phyloP scores from a whole-genome alignment of 148 eudicot genomes.

The Camellia sinensis region DNA sequence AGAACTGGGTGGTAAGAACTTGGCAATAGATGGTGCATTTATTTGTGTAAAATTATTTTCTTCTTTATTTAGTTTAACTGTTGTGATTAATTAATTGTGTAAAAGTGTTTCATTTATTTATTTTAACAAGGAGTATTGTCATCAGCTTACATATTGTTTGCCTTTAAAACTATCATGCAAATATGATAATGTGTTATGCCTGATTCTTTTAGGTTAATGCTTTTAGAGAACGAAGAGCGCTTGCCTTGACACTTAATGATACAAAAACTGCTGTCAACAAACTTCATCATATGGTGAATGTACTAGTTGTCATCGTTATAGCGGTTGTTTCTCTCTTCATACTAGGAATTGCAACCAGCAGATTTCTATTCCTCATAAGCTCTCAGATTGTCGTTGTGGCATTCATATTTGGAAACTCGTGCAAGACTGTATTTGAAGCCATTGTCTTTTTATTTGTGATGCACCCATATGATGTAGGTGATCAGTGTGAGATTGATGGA shows the following conservation, averaged over 20 bases:
- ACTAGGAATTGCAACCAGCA: conserved; percentile 51
- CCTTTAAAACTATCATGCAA: too few relatives aligned
- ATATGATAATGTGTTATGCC: too few relatives aligned
- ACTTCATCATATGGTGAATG: conserved; percentile 61
- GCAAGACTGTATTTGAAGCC: conserved; percentile 65
- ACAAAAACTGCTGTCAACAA: conserved; percentile 72
- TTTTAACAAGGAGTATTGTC: too few relatives aligned
- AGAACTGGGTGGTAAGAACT: too few relatives aligned
- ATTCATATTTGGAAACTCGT: conserved; percentile 59
- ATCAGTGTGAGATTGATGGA: conserved; percentile 58
- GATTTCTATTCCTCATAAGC: conserved; percentile 42
- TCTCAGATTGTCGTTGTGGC: conserved; percentile 52
- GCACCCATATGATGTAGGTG: conserved; percentile 74
- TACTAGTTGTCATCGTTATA: conserved; percentile 43
- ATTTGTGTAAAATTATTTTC: too few relatives aligned
- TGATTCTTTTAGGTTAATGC: too few relatives aligned
- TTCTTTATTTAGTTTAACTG: too few relatives aligned
- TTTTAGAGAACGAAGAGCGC: conserved; percentile 21
- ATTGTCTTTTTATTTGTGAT: conserved; percentile 61
- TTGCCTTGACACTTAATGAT: conserved; percentile 47
- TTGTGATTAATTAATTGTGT: too few relatives aligned
- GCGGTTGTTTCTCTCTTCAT: conserved; percentile 37
- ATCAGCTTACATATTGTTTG: too few relatives aligned
- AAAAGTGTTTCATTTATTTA: too few relatives aligned
- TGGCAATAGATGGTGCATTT: too few relatives aligned